A percentile compares a stretch with the other conserved stretches of the same genome.
Evolutionary conservation across 495 filamentous ascomycete genomes (phyloP).

Genomic region (Cercophora sp.): DNA sequence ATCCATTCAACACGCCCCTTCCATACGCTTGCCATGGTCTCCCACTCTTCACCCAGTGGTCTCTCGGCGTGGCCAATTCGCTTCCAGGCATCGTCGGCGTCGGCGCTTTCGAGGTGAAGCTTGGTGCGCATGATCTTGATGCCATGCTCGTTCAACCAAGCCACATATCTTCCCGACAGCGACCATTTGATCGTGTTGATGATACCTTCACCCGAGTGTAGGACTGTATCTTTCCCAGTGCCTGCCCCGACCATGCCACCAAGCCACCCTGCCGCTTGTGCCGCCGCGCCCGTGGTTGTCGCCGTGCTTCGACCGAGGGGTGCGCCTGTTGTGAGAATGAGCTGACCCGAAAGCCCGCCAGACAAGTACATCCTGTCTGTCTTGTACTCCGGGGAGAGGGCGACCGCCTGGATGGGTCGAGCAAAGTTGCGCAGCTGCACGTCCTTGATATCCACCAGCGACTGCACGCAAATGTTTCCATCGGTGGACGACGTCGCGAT

Average conservation of each 20-base stretch:
- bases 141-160: conserved; percentile 92
- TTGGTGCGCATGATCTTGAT: conserved; percentile 97
- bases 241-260: conserved; percentile 75
- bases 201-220: conserved; percentile 88
- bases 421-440: conserved; percentile 90
- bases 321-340: conserved; percentile 84
- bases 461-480: conserved; percentile 86
- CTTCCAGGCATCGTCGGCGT: conserved; percentile 86
- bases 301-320: conserved; percentile 72
- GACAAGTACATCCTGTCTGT: conserved; percentile 83
- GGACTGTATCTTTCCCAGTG: conserved; percentile 76
- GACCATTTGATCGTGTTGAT: conserved; percentile 94
- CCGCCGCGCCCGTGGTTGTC: conserved; percentile 72
- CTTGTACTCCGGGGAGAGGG: conserved; percentile 88
- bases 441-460: conserved; percentile 68
- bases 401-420: conserved; percentile 82
- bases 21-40: conserved; percentile 93
- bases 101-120: conserved; percentile 69
- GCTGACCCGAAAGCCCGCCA: conserved; percentile 81
- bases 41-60: conserved; percentile 75
- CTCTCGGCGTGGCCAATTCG: conserved; percentile 88
- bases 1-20: conserved; percentile 90
- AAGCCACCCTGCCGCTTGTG: conserved; percentile 84
- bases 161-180: conserved; percentile 81
- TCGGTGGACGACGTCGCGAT: conserved; percentile 93